A percentile compares a stretch with the other conserved stretches of the same genome.
Evolutionary conservation across 1,284 basidiomycete species (phyloP).

Genomic region (Ceratobasidium sp.): DNA sequence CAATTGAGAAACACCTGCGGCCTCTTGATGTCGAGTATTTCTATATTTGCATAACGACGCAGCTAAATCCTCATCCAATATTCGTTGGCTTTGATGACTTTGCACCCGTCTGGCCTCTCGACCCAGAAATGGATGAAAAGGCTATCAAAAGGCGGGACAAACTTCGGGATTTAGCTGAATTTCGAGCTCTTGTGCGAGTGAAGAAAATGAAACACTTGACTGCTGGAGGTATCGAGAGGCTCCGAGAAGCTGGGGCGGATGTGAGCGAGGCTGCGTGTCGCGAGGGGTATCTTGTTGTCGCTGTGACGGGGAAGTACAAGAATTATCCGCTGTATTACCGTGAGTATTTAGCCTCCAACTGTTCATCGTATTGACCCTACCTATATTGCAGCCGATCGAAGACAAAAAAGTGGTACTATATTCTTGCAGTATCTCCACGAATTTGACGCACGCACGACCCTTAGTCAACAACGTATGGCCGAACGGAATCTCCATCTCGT

Average conservation of each 20-base stretch:
- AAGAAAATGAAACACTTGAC: constrained; percentile 17
- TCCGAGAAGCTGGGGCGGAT: constrained; percentile 18
- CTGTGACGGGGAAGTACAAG: constrained; percentile 5
- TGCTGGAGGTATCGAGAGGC: background rate
- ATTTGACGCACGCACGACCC: background rate
- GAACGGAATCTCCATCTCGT: constrained; percentile 1
- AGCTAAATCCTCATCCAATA: background rate
- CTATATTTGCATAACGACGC: background rate
- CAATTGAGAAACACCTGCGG: background rate
- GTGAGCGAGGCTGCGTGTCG: constrained; percentile 24
- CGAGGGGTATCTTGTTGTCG: constrained; percentile 11
- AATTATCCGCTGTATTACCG: constrained; percentile 8
- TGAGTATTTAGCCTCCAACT: background rate
- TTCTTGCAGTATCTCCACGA: constrained; percentile 12
- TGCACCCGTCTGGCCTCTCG: constrained; percentile 12
- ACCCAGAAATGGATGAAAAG: background rate
- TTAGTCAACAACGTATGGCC: constrained; percentile 6
- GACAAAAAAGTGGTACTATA: background rate
- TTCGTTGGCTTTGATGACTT: constrained; percentile 39
- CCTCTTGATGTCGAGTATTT: constrained; percentile 15
- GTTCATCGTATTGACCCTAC: background rate
- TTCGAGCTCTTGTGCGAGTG: constrained; percentile 20
- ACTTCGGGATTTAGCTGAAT: constrained; percentile 13
- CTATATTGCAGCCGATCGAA: background rate
- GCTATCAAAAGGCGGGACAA: constrained; percentile 6